phyloP scores from a whole-genome alignment of 2,329 filamentous ascomycete genomes.

The Acrodontium crateriforme region DNA sequence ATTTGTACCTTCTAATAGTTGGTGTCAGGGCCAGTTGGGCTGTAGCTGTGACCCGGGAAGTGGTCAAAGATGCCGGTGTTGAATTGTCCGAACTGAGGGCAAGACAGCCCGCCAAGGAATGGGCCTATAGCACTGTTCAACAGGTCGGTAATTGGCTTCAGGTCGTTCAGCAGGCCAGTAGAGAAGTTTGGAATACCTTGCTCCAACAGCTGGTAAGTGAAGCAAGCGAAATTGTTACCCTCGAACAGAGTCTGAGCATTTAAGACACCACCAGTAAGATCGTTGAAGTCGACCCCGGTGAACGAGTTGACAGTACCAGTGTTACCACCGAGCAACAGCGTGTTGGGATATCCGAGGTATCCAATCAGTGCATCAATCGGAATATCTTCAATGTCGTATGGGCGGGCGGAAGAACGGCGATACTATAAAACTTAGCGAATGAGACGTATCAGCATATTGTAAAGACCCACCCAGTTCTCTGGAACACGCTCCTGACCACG shows the following conservation, averaged over 20 bases:
- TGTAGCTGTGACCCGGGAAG: conserved; percentile 14
- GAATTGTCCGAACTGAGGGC: not conserved
- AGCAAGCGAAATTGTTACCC: conserved; percentile 26
- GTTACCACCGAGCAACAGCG: conserved; percentile 19
- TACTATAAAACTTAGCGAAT: conserved; percentile 13
- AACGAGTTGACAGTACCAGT: conserved; percentile 13
- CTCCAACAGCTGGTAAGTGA: conserved; percentile 20
- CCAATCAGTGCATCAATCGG: conserved; percentile 5
- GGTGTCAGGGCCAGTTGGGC: conserved; percentile 12
- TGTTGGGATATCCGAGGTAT: conserved; percentile 1
- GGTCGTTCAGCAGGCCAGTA: not conserved
- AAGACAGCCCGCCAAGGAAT: not conserved
- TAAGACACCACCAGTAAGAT: conserved; percentile 17
- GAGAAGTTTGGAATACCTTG: conserved; percentile 17
- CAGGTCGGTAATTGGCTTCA: conserved; percentile 4
- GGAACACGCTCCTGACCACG: conserved; percentile 17
- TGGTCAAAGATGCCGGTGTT: conserved; percentile 11
- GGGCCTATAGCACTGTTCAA: conserved; percentile 10
- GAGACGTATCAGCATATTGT: no score
- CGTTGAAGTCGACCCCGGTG: conserved; percentile 10
- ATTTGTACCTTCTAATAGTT: no score
- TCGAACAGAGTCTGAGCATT: conserved; percentile 10
- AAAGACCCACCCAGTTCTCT: conserved; percentile 18
- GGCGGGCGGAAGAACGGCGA: conserved; percentile 7
- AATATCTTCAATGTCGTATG: conserved; percentile 8